A percentile compares a stretch with the other conserved stretches of the same genome.
phyloP scores from a whole-genome alignment of 2,329 filamentous ascomycete species.

The Trichoderma brevicompactum region DNA sequence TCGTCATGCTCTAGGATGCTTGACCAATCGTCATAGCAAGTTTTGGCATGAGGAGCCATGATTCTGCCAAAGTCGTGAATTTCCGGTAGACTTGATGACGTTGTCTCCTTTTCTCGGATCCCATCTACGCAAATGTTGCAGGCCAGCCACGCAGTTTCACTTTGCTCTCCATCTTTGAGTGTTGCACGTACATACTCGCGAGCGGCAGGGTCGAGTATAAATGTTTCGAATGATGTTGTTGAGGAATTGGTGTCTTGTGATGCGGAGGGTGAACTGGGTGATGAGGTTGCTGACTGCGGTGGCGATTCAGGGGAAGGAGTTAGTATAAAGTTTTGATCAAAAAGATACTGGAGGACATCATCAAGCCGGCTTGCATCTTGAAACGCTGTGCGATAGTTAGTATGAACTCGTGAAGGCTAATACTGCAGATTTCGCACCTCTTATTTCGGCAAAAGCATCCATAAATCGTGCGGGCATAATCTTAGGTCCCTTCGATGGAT shows the following conservation, averaged over 20 bases:
- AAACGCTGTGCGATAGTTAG: constrained; percentile 29
- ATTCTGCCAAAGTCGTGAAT: constrained; percentile 36
- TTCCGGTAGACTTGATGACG: constrained; percentile 33
- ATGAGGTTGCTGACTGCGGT: constrained; percentile 30
- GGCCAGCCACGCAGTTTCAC: constrained; percentile 35
- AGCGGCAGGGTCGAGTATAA: constrained; percentile 35
- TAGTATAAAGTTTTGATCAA: constrained; percentile 37
- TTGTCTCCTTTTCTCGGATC: constrained; percentile 32
- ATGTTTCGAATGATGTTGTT: constrained; percentile 32
- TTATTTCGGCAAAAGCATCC: constrained; percentile 30
- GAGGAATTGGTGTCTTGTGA: constrained; percentile 30
- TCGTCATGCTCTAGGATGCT: constrained; percentile 34
- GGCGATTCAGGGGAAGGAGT: constrained; percentile 31
- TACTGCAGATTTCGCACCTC: constrained; percentile 18
- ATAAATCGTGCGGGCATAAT: constrained; percentile 30
- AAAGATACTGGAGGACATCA: constrained; percentile 35
- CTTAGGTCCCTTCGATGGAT: constrained; percentile 21
- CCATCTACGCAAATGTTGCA: constrained; percentile 36
- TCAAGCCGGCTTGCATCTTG: constrained; percentile 33
- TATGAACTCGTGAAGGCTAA: not conserved
- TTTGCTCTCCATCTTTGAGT: constrained; percentile 32
- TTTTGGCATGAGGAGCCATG: constrained; percentile 38
- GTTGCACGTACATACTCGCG: constrained; percentile 34
- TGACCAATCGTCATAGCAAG: constrained; percentile 37
- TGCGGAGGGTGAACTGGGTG: constrained; percentile 30